phyloP scores from a whole-genome alignment of 176 grass and related monocot species.

The Zea luxurians region DNA sequence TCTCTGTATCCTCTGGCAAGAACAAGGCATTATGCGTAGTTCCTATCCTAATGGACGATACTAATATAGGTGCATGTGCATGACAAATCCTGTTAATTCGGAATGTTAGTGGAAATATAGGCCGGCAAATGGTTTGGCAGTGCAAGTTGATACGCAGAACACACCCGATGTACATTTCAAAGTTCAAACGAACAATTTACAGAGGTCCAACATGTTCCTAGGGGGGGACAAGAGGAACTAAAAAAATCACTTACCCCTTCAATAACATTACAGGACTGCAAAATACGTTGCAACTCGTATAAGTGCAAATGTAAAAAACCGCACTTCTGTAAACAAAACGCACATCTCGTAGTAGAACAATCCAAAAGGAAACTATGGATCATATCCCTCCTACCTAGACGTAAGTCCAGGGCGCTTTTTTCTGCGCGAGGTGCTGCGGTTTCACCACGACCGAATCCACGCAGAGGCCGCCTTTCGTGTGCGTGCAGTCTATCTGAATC shows the following conservation, averaged over 20 bases:
- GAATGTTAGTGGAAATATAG: neutral
- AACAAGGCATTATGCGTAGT: too few relatives aligned
- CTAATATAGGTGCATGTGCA: neutral
- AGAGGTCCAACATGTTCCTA: constrained; percentile 29
- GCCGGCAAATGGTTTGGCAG: constrained; percentile 17
- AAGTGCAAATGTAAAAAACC: neutral
- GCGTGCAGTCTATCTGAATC: constrained; percentile 96
- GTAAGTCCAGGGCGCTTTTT: constrained; percentile 12
- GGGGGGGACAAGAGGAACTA: constrained; percentile 41
- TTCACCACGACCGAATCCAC: constrained; percentile 81
- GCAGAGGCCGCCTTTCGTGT: constrained; percentile 87
- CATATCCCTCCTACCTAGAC: neutral
- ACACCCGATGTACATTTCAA: neutral
- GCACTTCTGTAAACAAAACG: neutral
- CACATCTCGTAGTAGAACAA: neutral
- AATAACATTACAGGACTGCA: constrained; percentile 25
- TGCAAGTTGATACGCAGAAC: constrained; percentile 6
- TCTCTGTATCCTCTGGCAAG: too few relatives aligned
- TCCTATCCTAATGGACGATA: neutral
- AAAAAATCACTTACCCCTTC: constrained; percentile 45
- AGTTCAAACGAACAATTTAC: constrained; percentile 39
- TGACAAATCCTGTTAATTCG: neutral
- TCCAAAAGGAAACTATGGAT: neutral
- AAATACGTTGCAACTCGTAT: constrained; percentile 20
- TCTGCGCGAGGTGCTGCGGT: constrained; percentile 50